Percentiles rank a stretch among this genome's conserved stretches.
Conservation (phyloP, 192 early-diverging fungal species). For the Entomortierella lignicola region DNA sequence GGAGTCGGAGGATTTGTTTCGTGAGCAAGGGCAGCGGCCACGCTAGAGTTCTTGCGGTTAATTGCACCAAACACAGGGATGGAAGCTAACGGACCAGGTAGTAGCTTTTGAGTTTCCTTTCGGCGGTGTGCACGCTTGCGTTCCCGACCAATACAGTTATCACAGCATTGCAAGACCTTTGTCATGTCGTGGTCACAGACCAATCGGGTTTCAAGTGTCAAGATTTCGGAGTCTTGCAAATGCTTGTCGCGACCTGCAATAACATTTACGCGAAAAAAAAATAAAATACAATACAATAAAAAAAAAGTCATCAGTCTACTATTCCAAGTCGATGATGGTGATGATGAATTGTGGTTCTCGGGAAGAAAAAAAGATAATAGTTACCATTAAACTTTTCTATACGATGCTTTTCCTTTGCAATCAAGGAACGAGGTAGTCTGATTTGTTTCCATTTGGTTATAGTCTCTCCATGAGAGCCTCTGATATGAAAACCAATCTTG, state of each 20-base stretch:
- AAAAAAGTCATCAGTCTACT: neutral
- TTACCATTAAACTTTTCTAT: constrained; percentile 62
- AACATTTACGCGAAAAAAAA: neutral
- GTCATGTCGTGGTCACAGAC: constrained; percentile 80
- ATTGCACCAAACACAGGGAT: constrained; percentile 62
- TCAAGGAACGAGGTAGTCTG: constrained; percentile 74
- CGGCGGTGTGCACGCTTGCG: constrained; percentile 65
- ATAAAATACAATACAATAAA: neutral
- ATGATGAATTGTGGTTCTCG: neutral
- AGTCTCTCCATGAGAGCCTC: constrained; percentile 61
- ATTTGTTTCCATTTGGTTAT: constrained; percentile 75
- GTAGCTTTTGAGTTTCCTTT: constrained; percentile 44
- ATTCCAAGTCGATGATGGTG: too few relatives aligned
- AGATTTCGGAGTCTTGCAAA: constrained; percentile 58
- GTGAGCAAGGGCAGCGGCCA: constrained; percentile 33
- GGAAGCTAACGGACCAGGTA: constrained; percentile 43
- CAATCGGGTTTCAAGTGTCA: constrained; percentile 75
- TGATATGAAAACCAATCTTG: constrained; percentile 78
- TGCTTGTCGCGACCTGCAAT: constrained; percentile 47
- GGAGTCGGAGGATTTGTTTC: constrained; percentile 41
- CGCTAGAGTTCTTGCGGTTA: constrained; percentile 53
- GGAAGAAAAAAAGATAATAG: neutral
- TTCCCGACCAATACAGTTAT: constrained; percentile 79
- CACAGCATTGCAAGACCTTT: constrained; percentile 74
- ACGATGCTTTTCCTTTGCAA: constrained; percentile 76